phyloP scores from a whole-genome alignment of 352 stramenopile genomes.

The Phytopythium aichiense region DNA sequence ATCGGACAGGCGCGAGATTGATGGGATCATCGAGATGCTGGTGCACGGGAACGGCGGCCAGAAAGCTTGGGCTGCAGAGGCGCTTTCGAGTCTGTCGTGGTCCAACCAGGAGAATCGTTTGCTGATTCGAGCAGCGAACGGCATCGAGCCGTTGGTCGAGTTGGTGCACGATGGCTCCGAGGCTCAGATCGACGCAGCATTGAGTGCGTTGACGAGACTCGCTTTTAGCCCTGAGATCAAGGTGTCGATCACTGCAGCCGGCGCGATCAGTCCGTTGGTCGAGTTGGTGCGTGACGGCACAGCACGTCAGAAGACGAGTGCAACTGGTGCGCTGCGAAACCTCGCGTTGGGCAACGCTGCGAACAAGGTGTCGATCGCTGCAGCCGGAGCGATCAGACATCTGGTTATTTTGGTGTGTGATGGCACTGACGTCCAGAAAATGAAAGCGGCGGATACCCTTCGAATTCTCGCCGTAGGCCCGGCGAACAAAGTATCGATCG shows the following conservation, averaged over 20 bases:
- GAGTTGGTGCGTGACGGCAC: background rate
- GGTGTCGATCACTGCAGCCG: background rate
- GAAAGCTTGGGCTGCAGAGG: background rate
- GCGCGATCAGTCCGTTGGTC: background rate
- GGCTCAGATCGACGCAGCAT: background rate
- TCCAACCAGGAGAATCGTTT: background rate
- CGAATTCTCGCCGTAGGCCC: too few species aligned
- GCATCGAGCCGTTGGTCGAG: background rate
- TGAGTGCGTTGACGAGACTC: background rate
- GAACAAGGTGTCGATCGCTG: background rate
- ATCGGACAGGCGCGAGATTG: background rate
- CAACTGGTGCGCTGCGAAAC: background rate
- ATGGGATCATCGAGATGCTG: background rate
- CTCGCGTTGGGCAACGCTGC: background rate
- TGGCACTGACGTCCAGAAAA: background rate
- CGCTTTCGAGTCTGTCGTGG: background rate
- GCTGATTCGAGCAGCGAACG: background rate
- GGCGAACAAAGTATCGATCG: too few species aligned
- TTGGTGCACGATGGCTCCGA: background rate
- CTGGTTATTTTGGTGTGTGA: background rate
- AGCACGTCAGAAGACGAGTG: background rate
- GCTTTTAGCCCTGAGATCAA: background rate
- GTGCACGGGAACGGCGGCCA: background rate
- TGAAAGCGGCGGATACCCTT: too few species aligned
- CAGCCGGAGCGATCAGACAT: too few species aligned